Percentiles rank a stretch among this genome's conserved stretches.
These are phyloP conservation scores for Pseudogymnoascus sp. DNA, from an alignment of 2,329 filamentous ascomycete genomes.

Conservation along the genomic window DNA sequence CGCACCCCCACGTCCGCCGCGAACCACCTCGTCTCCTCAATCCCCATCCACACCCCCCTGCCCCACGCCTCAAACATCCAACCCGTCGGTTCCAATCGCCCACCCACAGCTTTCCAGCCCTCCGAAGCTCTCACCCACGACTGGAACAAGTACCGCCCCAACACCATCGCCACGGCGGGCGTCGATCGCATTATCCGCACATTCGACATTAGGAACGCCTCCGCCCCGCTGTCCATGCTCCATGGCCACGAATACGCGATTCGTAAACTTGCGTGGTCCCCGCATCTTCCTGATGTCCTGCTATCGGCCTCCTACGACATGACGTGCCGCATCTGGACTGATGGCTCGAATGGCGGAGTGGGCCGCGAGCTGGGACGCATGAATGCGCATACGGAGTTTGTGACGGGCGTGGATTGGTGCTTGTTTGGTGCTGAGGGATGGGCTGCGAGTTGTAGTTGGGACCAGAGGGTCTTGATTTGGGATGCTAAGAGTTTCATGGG, in stretches of 20 bases:
- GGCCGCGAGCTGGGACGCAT: constrained; percentile 53
- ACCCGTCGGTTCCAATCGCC: constrained; percentile 22
- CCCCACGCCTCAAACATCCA: background rate
- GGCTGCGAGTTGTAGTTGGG: constrained; percentile 93
- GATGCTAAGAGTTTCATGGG: constrained; percentile 65
- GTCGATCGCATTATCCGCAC: constrained; percentile 82
- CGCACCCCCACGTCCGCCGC: constrained; percentile 76
- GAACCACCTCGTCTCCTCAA: constrained; percentile 75
- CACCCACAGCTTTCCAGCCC: constrained; percentile 26
- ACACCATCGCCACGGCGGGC: constrained; percentile 76
- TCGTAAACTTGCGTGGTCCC: constrained; percentile 79
- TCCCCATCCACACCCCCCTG: constrained; percentile 61
- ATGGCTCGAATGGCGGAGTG: constrained; percentile 47
- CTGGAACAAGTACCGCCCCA: constrained; percentile 96
- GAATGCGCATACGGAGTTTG: constrained; percentile 92
- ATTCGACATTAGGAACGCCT: constrained; percentile 78
- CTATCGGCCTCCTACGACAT: constrained; percentile 94
- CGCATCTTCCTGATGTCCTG: constrained; percentile 81
- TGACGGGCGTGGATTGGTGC: constrained; percentile 95
- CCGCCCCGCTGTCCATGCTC: constrained; percentile 62
- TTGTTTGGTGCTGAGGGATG: constrained; percentile 91
- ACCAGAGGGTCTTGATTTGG: constrained; percentile 85
- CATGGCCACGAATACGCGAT: constrained; percentile 88
- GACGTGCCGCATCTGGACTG: constrained; percentile 91
- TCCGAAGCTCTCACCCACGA: constrained; percentile 85